Conservation (phyloP, 495 filamentous ascomycete genomes). For the Lophiotrema nucula region DNA sequence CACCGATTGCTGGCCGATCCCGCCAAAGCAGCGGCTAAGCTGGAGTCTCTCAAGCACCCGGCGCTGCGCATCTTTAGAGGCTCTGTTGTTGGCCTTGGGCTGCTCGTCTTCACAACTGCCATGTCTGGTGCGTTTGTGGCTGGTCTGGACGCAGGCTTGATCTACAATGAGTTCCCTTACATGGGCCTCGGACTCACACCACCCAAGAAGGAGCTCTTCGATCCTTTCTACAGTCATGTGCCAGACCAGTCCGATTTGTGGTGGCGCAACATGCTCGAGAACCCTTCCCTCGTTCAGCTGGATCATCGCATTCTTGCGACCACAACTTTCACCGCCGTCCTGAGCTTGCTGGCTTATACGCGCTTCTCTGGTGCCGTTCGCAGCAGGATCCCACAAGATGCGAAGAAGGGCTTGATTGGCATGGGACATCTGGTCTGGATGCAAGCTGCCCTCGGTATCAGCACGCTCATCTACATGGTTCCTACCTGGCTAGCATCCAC, state of each 20-base stretch:
- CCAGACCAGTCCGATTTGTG: conserved; percentile 75
- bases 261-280: conserved; percentile 97
- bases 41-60: conserved; percentile 62
- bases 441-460: conserved; percentile 83
- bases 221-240: conserved; percentile 78
- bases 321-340: conserved; percentile 79
- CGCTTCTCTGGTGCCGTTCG: conserved; percentile 61
- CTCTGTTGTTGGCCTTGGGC: conserved; percentile 67
- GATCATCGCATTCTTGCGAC: conserved; percentile 91
- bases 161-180: conserved; percentile 96
- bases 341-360: conserved; percentile 74
- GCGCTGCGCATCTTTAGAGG: conserved; percentile 68
- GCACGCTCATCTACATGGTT: conserved; percentile 87
- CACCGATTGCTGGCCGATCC: conserved; percentile 62
- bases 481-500: conserved; percentile 83
- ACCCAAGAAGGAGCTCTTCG: conserved; percentile 77
- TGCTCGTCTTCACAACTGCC: conserved; percentile 81
- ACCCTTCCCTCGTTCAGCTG: conserved; percentile 89
- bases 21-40: conserved; percentile 50
- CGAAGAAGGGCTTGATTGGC: conserved; percentile 69
- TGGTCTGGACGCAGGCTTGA: conserved; percentile 90
- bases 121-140: conserved; percentile 93
- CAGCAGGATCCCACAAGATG: conserved; percentile 61
- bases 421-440: conserved; percentile 77
- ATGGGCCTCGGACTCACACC: conserved; percentile 86